Evolutionary conservation across 202 grass and related monocot genomes (phyloP), one percentile per base, ranked within the genome.

Genomic region (Schoenoplectus triqueter): DNA sequence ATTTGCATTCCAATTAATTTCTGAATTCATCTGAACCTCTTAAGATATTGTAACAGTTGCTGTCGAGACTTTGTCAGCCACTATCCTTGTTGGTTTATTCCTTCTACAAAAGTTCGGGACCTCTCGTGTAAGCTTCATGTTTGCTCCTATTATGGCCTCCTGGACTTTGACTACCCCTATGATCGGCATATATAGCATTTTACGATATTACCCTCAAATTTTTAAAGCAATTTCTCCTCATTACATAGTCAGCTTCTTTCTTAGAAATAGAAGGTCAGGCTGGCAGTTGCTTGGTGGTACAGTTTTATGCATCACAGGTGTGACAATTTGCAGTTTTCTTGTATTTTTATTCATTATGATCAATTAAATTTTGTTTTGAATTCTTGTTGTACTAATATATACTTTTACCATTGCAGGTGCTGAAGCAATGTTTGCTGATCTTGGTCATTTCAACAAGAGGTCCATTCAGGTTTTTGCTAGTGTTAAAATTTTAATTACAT

Each of bases 401-500:
- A 60, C 45, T 59, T 42, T 79, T 76, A 0, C 41, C 2, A 56
- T 73, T 75, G 42, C 85, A 86, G 89, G 89, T 66, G 84, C 86
- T 5, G 89, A 91, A 80, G 89, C 89, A 80, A 88, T 91, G 84
- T 91, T 91, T 86, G 89, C 86, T 84, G 89, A 91, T 84, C 60
- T 88, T n/a, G 84, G 86, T 39, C 83, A 86, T 80, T 91, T 91
- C 69, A 85, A 82, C 73, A 87, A 84, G 56, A 80, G 79, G 20
- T 79, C 86, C 54, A 82, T 91, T 86, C 86, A 88, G 89, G 89
- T 88, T 46, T 57, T 6, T 2, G 10, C 31, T 9, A 4, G 5
- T 79, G 50, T 59, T 14, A 59, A 72, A 72, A 51, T 17, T 84
- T 56, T 79, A 80, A 57, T 64, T 42, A 63, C 15, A 59, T 66